A percentile compares a stretch with the other conserved stretches of the same genome.
These are phyloP conservation scores for Metschnikowia arizonensis DNA, from an alignment of 805 yeast species.

Conservation along the genomic window DNA sequence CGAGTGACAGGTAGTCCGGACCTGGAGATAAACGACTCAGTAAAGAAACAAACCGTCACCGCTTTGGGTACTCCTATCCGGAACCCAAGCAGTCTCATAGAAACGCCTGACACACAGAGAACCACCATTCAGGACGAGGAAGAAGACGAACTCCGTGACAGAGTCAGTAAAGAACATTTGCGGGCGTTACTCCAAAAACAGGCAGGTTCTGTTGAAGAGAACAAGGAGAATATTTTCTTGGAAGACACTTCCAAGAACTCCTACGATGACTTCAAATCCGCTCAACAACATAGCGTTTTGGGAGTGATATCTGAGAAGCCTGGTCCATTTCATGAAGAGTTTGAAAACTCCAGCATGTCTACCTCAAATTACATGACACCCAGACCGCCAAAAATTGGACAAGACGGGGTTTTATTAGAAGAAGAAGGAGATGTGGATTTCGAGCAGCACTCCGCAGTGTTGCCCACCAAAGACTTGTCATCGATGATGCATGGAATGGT, in stretches of 20 bases:
- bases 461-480: slow-evolving; percentile 33
- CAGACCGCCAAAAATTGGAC: slow-evolving; percentile 25
- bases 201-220: slow-evolving; percentile 31
- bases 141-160: slow-evolving; percentile 27
- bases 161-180: slow-evolving; percentile 35
- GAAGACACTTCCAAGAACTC: slow-evolving; percentile 28
- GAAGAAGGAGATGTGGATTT: slow-evolving; percentile 3
- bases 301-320: slow-evolving; percentile 28
- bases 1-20: background rate
- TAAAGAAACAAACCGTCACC: slow-evolving; percentile 2
- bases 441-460: background rate
- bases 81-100: slow-evolving; percentile 16
- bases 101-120: slow-evolving; percentile 45
- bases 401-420: slow-evolving; percentile 15
- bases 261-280: slow-evolving; percentile 17
- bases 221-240: slow-evolving; percentile 47
- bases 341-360: background rate
- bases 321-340: background rate
- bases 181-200: slow-evolving; percentile 24
- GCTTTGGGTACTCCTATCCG: slow-evolving; percentile 18
- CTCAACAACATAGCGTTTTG: background rate
- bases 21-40: background rate
- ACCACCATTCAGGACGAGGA: slow-evolving; percentile 42
- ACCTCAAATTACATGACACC: slow-evolving; percentile 22
- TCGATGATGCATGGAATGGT: slow-evolving; percentile 40